Conservation (phyloP, 208 protist species). For the Naegleria fowleri region DNA sequence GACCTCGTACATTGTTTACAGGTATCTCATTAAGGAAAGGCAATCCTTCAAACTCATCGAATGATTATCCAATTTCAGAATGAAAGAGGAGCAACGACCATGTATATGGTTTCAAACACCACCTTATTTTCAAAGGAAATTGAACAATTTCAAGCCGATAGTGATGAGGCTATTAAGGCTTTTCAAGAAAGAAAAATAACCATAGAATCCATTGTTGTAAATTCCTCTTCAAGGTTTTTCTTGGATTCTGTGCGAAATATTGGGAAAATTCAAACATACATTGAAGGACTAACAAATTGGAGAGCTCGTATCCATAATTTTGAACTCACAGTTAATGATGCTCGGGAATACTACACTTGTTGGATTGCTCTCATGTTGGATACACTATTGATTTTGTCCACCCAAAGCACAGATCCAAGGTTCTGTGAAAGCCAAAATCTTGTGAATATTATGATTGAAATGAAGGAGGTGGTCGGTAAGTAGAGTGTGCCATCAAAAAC, state of each 20-base stretch:
- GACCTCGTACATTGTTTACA: neutral
- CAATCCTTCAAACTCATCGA: too few relatives aligned
- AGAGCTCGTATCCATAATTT: neutral
- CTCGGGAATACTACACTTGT: neutral
- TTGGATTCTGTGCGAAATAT: neutral
- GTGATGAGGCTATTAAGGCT: neutral
- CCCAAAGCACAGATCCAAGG: neutral
- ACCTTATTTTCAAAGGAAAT: neutral
- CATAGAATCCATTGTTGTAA: neutral
- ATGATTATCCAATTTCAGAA: too few relatives aligned
- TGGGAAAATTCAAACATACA: neutral
- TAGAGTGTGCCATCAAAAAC: too few relatives aligned
- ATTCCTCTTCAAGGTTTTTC: neutral
- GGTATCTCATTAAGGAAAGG: too few relatives aligned
- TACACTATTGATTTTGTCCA: neutral
- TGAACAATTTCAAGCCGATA: neutral
- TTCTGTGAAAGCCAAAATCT: neutral
- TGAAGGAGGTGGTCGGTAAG: neutral
- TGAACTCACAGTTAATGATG: neutral
- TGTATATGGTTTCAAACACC: neutral
- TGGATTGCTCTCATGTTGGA: neutral
- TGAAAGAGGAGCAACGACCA: neutral
- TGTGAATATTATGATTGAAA: neutral
- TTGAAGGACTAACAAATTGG: neutral
- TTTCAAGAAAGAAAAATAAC: neutral